These are phyloP conservation scores for Citrus inodora DNA, from an alignment of 345 rosid species.

Conservation along the genomic window DNA sequence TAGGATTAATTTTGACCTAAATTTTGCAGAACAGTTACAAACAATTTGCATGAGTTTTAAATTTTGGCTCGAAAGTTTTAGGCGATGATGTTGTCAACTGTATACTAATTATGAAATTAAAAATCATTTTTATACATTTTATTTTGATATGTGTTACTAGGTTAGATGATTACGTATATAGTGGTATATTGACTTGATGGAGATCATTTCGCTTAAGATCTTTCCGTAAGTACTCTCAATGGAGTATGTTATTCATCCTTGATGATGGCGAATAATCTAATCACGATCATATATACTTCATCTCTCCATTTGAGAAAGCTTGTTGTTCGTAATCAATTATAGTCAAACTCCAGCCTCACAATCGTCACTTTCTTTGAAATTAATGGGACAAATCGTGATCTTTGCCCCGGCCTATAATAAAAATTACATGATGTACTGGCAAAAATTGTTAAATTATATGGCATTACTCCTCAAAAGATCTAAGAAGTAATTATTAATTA, in stretches of 20 bases:
- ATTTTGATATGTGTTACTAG: neutral
- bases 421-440: neutral
- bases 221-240: too few species aligned
- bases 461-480: neutral
- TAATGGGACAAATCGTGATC: neutral
- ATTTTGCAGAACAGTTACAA: neutral
- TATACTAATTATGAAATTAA: neutral
- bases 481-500: too few species aligned
- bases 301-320: neutral
- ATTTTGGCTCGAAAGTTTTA: too few species aligned
- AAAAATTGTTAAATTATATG: neutral
- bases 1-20: too few species aligned
- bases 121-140: neutral
- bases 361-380: neutral
- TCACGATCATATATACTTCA: too few species aligned
- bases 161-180: neutral
- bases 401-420: too few species aligned
- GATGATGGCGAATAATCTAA: too few species aligned
- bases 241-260: too few species aligned
- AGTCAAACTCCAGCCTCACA: neutral
- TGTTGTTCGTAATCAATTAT: neutral
- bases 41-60: neutral
- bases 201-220: neutral
- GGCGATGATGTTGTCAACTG: neutral
- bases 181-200: neutral